phyloP scores from a whole-genome alignment of 2,329 filamentous ascomycete species.

The Colletotrichum kahawae region DNA sequence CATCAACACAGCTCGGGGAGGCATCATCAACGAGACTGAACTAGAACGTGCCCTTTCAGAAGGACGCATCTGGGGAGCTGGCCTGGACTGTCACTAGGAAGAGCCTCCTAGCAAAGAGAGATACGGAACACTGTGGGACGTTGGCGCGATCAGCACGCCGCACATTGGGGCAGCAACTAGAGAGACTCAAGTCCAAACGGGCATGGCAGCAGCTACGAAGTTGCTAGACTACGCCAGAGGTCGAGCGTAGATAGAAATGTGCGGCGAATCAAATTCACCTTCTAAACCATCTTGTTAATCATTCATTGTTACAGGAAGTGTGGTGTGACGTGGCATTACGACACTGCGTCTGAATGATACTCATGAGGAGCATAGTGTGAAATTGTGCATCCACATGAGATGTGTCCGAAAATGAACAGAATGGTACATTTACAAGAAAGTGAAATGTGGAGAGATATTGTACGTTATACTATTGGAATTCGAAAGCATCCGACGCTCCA shows the following conservation, averaged over 20 bases:
- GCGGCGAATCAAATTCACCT: neutral
- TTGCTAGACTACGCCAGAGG: constrained; percentile 24
- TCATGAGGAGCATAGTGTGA: neutral
- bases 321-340: neutral
- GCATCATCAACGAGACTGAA: constrained; percentile 42
- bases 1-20: constrained; percentile 44
- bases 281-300: neutral
- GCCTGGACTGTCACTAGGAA: constrained; percentile 43
- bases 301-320: neutral
- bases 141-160: constrained; percentile 45
- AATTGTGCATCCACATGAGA: neutral
- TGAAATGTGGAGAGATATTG: neutral
- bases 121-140: constrained; percentile 37
- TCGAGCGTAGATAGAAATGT: neutral
- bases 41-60: constrained; percentile 35
- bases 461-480: neutral
- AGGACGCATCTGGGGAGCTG: constrained; percentile 41
- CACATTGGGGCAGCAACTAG: constrained; percentile 51
- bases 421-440: neutral
- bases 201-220: constrained; percentile 28
- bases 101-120: constrained; percentile 41
- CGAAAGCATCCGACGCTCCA: neutral
- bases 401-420: neutral
- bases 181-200: constrained; percentile 34
- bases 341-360: neutral